Conservation (phyloP, 306 rosid genomes). For the Delonix regia region DNA sequence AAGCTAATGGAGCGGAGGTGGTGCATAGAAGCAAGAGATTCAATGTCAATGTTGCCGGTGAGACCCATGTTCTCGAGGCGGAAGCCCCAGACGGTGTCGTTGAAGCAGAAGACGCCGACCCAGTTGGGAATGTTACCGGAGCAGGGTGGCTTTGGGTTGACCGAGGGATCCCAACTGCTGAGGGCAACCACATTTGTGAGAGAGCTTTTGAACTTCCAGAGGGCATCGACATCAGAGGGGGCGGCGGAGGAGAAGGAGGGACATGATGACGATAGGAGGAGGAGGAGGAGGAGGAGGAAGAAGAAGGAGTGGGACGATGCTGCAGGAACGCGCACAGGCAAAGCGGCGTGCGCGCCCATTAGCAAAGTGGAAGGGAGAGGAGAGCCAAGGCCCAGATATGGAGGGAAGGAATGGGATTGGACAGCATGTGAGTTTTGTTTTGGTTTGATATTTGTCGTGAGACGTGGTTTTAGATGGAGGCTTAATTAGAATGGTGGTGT, state of each 20-base stretch:
- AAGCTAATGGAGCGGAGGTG: slow-evolving; percentile 58
- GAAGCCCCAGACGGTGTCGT: slow-evolving; percentile 62
- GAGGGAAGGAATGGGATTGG: neutral
- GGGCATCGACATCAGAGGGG: slow-evolving; percentile 46
- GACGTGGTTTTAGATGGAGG: neutral
- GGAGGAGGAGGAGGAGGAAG: neutral
- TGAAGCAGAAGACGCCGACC: slow-evolving; percentile 66
- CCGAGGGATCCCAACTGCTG: slow-evolving; percentile 56
- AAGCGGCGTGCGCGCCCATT: slow-evolving; percentile 84
- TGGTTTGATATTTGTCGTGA: neutral
- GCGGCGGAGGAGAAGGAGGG: neutral
- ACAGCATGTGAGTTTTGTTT: slow-evolving; percentile 24
- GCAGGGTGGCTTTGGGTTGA: slow-evolving; percentile 60
- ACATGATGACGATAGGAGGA: slow-evolving; percentile 5
- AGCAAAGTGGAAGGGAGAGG: slow-evolving; percentile 14
- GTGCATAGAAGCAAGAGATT: slow-evolving; percentile 44
- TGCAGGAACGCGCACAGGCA: slow-evolving; percentile 79
- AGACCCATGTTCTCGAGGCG: slow-evolving; percentile 71
- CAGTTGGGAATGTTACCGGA: slow-evolving; percentile 48
- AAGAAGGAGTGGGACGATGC: slow-evolving; percentile 9
- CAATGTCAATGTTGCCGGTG: slow-evolving; percentile 55
- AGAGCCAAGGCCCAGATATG: slow-evolving; percentile 17
- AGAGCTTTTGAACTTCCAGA: slow-evolving; percentile 58
- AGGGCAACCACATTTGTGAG: slow-evolving; percentile 42
- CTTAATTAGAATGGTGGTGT: neutral